Evolutionary conservation across 2,329 filamentous ascomycete genomes (phyloP).

Genomic region (Incumbomyces delicatus): DNA sequence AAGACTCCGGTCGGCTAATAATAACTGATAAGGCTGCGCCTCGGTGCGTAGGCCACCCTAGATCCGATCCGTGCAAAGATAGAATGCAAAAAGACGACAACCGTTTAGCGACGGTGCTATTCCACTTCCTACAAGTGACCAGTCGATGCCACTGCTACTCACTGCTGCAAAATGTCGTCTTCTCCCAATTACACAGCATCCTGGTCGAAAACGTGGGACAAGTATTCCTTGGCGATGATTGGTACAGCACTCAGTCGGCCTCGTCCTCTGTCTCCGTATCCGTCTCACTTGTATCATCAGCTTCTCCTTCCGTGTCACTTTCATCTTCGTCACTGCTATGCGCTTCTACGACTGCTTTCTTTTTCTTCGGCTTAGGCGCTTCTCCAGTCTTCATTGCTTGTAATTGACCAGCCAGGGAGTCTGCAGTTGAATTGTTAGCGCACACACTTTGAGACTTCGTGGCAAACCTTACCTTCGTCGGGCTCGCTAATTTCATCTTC

Average conservation of each 20-base stretch:
- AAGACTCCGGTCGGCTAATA: no score
- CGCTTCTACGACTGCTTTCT: constrained; percentile 52
- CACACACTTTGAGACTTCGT: not conserved
- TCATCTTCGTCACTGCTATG: constrained; percentile 53
- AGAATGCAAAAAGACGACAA: no score
- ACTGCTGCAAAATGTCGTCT: no score
- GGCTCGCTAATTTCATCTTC: constrained; percentile 95
- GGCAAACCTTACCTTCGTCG: constrained; percentile 69
- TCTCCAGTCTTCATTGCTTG: constrained; percentile 64
- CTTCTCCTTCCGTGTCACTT: constrained; percentile 55
- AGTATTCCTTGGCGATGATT: no score
- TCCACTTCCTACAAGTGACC: no score
- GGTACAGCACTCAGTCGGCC: constrained; percentile 5
- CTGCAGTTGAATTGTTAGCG: constrained; percentile 36
- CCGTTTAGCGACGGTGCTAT: no score
- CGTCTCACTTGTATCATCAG: constrained; percentile 46
- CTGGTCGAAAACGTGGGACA: no score
- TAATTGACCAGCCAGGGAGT: constrained; percentile 87
- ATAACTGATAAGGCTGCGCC: no score
- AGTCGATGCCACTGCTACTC: no score
- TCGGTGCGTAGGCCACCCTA: no score
- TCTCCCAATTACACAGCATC: no score
- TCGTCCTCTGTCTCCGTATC: constrained; percentile 70
- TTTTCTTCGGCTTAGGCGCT: constrained; percentile 46
- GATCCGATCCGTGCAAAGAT: no score